Evolutionary conservation across 129 eudicot genomes (phyloP).

Genomic region (Artemisia annua): DNA sequence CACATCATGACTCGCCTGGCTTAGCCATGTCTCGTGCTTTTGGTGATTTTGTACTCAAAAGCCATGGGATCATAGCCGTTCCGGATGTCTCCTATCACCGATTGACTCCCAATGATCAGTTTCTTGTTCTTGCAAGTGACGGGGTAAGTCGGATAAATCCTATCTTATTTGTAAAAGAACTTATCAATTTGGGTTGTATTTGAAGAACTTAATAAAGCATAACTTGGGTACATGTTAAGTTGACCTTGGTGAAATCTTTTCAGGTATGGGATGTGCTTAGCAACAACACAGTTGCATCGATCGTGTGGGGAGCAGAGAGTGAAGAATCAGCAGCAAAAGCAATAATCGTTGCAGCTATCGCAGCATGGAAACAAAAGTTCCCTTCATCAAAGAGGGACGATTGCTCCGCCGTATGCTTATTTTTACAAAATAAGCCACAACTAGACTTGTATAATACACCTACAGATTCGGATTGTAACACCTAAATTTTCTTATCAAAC

Average conservation of each 20-base stretch:
- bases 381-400: constrained; percentile 81
- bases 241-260: neutral
- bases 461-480: constrained; percentile 24
- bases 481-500: constrained; percentile 4
- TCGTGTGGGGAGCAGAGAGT: constrained; percentile 54
- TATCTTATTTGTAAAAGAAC: too few species aligned
- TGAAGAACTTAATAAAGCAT: neutral
- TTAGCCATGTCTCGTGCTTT: constrained; percentile 96
- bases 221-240: neutral
- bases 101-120: constrained; percentile 60
- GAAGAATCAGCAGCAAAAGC: constrained; percentile 74
- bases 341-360: constrained; percentile 58
- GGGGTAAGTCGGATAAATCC: constrained; percentile 57
- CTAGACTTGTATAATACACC: constrained; percentile 19
- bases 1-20: constrained; percentile 75
- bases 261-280: constrained; percentile 97
- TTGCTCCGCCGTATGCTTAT: constrained; percentile 71
- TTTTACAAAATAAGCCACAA: constrained; percentile 40
- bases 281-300: constrained; percentile 57
- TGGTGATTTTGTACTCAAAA: constrained; percentile 79
- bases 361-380: constrained; percentile 70
- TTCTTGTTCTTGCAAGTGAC: constrained; percentile 81
- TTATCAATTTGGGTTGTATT: too few species aligned
- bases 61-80: constrained; percentile 63
- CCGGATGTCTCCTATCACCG: constrained; percentile 65